Base-by-base conservation (phyloP, 441 rosid species). In the Corymbia citriodora region DNA sequence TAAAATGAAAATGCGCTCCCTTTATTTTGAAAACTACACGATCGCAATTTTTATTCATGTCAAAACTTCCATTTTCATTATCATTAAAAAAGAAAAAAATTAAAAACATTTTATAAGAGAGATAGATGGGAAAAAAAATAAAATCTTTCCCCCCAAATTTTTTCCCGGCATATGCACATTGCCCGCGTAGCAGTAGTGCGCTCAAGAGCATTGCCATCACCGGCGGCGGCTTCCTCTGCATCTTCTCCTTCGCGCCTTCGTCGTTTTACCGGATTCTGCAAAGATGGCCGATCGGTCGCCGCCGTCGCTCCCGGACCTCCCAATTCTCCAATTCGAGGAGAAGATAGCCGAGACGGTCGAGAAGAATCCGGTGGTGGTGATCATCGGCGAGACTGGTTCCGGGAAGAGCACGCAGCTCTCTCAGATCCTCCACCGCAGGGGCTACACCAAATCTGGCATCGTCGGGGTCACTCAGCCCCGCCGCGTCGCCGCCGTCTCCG, bases 341-440 rank as follows among this genome's bases (percentile, higher is more conserved):
- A 95, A 95, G 93, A 98, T 97, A 59, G 88, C 95, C 13, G 95
- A 95, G 89, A 96, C 97, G 6, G 96, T 98, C 54, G 95, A 94
- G 82, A 92, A 95, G 90, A 98, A 97, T 90, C 93, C 97, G 14
- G 99, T 96, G 27, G 98, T 95, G 9, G 99, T 97, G 31, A 91
- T 98, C 15, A 96, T 98, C 36, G 99, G 99, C 59, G 98, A 96
- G 94, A 96, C 99, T 9, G 99, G 99, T 54, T 96, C 99, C 7
- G 99, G 99, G 1, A 97, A 98, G 93, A 97, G 99, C 93, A 97
- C 99, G n/a, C 99, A 97, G 95, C 99, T 97, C 90, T 97, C 99
- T 89, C 99, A 97, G 93, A 97, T 98, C 90, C 95, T 98, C 40
- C 95, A 94, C 95, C 96, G 99, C 33, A 92, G 93, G 57, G 99